Percentiles rank a stretch among this genome's conserved stretches.
Conservation (phyloP, 352 stramenopile species). For the Globisporangium nagaii region DNA sequence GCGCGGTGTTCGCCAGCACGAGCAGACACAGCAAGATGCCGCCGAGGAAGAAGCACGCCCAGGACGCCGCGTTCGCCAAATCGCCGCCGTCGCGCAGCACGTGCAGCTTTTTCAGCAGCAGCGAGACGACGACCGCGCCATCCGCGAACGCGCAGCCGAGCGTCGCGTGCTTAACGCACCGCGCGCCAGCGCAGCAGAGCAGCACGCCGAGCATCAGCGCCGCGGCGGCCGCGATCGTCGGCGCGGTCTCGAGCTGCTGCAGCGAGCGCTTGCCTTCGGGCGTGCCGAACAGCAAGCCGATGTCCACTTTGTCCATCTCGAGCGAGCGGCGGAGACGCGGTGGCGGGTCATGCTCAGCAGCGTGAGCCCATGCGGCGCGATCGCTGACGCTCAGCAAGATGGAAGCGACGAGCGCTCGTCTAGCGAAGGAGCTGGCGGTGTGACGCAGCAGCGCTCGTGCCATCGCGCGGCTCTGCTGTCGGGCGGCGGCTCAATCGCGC, state of each 20-base stretch:
- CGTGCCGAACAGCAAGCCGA: constrained; percentile 12
- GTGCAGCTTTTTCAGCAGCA: constrained; percentile 9
- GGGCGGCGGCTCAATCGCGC: too few relatives aligned
- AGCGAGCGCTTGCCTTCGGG: constrained; percentile 8
- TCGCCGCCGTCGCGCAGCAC: not conserved
- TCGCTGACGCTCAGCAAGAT: not conserved
- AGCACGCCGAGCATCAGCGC: constrained; percentile 11
- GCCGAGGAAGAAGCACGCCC: constrained; percentile 33
- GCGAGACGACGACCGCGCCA: constrained; percentile 14
- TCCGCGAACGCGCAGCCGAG: constrained; percentile 21
- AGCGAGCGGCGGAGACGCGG: not conserved
- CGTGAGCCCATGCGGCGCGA: not conserved
- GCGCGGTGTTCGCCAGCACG: constrained; percentile 14
- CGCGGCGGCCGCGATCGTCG: constrained; percentile 9
- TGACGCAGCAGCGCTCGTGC: not conserved
- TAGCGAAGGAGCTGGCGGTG: too few relatives aligned
- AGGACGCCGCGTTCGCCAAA: constrained; percentile 26
- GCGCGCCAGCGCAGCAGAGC: constrained; percentile 14
- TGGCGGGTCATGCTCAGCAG: not conserved
- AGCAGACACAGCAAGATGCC: constrained; percentile 21
- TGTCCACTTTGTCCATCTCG: constrained; percentile 9
- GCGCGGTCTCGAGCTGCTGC: constrained; percentile 16
- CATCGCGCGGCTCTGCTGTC: not conserved
- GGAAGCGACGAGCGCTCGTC: too few relatives aligned
- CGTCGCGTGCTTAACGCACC: constrained; percentile 6